Evolutionary conservation across 2,329 filamentous ascomycete species (phyloP).

Genomic region (Fusarium camptoceras): DNA sequence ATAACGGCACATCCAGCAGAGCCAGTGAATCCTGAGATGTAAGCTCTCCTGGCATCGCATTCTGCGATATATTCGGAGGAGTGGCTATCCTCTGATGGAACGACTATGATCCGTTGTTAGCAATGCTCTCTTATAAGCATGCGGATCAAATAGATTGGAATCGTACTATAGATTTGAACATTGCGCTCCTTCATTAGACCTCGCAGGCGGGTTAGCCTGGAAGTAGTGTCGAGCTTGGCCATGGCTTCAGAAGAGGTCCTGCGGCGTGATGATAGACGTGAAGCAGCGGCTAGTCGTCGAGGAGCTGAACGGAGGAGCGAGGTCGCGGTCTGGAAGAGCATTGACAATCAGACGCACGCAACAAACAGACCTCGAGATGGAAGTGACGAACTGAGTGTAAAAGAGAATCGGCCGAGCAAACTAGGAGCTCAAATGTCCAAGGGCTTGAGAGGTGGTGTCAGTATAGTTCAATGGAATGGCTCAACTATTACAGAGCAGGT

Average conservation of each 20-base stretch:
- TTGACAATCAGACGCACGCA: slow-evolving; percentile 39
- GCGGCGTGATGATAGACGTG: slow-evolving; percentile 23
- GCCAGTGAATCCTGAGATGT: slow-evolving; percentile 93
- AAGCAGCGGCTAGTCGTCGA: slow-evolving; percentile 24
- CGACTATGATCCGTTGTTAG: slow-evolving; percentile 67
- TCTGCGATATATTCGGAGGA: slow-evolving; percentile 97
- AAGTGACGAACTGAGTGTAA: slow-evolving; percentile 18
- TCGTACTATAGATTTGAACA: slow-evolving; percentile 90
- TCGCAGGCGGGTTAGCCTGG: slow-evolving; percentile 80
- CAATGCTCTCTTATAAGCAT: background rate
- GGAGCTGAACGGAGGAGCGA: slow-evolving; percentile 40
- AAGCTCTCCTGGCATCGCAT: slow-evolving; percentile 92
- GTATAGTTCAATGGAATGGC: slow-evolving; percentile 1
- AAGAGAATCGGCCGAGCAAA: background rate
- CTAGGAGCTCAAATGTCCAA: slow-evolving; percentile 4
- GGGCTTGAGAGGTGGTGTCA: slow-evolving; percentile 14
- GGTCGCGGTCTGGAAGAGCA: slow-evolving; percentile 42
- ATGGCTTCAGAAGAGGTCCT: slow-evolving; percentile 45
- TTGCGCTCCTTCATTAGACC: slow-evolving; percentile 87
- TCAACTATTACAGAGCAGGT: background rate
- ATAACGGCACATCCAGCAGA: slow-evolving; percentile 94
- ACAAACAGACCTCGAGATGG: slow-evolving; percentile 21
- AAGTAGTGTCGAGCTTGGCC: slow-evolving; percentile 75
- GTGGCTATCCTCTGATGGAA: slow-evolving; percentile 97
- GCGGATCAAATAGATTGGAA: background rate